phyloP scores from a whole-genome alignment of 2,329 filamentous ascomycete species.

The Madurella fahalii region DNA sequence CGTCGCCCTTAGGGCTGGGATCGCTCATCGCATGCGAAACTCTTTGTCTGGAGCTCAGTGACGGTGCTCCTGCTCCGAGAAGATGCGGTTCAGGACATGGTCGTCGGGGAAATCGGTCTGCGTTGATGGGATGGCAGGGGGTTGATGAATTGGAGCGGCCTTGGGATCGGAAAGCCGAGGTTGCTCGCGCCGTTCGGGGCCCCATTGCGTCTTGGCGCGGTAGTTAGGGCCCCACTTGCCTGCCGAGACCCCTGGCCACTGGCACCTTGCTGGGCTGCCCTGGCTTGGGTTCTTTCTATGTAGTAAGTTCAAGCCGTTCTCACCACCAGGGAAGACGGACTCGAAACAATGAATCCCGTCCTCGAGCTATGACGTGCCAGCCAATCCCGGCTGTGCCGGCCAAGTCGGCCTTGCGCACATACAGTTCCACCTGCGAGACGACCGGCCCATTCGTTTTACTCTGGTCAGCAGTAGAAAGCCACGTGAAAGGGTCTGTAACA shows the following conservation, averaged over 20 bases:
- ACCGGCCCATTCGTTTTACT: too few species aligned
- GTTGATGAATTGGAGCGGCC: conserved; percentile 5
- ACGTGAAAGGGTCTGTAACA: too few species aligned
- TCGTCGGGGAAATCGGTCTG: background rate
- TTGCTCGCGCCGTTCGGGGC: conserved; percentile 10
- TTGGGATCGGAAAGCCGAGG: conserved; percentile 16
- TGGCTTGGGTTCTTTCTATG: too few species aligned
- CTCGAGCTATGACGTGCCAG: too few species aligned
- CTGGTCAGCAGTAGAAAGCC: too few species aligned
- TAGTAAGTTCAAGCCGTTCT: too few species aligned
- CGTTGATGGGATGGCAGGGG: background rate
- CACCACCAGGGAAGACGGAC: too few species aligned
- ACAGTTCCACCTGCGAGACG: too few species aligned
- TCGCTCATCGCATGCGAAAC: conserved; percentile 18
- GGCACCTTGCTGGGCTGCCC: background rate
- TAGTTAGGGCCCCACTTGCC: conserved; percentile 1
- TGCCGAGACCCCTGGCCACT: background rate
- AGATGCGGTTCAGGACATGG: conserved; percentile 3
- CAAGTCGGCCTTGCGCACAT: too few species aligned
- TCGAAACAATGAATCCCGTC: too few species aligned
- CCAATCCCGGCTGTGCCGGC: too few species aligned
- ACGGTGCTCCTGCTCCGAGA: background rate
- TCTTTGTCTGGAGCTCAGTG: background rate
- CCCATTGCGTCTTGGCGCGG: background rate
- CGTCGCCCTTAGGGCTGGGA: conserved; percentile 1